phyloP scores from a whole-genome alignment of 1,139 yeast genomes.

The Blastobotrys capitulatus region DNA sequence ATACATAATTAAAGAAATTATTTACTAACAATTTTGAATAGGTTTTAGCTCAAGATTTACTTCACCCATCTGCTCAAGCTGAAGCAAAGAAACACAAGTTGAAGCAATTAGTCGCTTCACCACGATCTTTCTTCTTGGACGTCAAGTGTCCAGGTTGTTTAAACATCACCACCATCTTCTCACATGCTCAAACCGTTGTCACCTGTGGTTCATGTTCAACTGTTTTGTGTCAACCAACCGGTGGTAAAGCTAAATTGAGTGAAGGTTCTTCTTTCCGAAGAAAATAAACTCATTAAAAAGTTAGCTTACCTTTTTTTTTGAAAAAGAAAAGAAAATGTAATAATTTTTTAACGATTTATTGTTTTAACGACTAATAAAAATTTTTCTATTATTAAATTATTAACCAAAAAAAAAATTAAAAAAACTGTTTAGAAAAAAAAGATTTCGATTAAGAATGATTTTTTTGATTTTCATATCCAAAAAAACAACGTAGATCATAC shows the following conservation, averaged over 20 bases:
- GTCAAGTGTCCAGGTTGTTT: constrained; percentile 99
- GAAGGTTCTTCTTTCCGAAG: constrained; percentile 99
- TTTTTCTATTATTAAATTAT: not conserved
- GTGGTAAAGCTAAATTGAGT: constrained; percentile 99
- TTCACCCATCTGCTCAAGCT: constrained; percentile 95
- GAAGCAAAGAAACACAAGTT: constrained; percentile 97
- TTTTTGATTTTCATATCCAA: not conserved
- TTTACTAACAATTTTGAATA: constrained; percentile 16
- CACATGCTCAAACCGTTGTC: constrained; percentile 99
- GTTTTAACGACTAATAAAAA: constrained; percentile 6
- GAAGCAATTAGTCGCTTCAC: constrained; percentile 94
- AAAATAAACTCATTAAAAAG: constrained; percentile 53
- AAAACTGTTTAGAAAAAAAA: not conserved
- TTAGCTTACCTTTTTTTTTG: not conserved
- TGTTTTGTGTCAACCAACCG: constrained; percentile 97
- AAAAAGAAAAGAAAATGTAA: not conserved
- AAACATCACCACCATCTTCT: constrained; percentile 98
- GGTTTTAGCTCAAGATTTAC: constrained; percentile 97
- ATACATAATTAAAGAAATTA: too few relatives aligned
- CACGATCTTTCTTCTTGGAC: constrained; percentile 99
- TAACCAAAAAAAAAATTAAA: not conserved
- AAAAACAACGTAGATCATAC: not conserved
- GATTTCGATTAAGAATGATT: not conserved
- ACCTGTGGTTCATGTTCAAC: constrained; percentile 98
- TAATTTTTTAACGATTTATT: not conserved